These are phyloP conservation scores for Calonectria henricotiae DNA, from an alignment of 2,329 filamentous ascomycete genomes.

Conservation along the genomic window DNA sequence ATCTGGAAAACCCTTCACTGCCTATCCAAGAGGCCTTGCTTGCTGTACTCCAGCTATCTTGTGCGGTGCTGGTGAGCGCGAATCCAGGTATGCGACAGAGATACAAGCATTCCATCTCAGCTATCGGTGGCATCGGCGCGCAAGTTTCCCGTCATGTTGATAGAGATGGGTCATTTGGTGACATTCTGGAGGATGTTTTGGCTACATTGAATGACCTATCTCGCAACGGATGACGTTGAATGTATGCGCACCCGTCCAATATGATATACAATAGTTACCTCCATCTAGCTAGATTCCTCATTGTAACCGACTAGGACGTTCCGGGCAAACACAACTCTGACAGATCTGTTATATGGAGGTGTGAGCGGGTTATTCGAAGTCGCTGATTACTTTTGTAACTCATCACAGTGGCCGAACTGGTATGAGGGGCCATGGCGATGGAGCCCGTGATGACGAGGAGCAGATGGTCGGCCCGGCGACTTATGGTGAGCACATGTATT, in stretches of 20 bases:
- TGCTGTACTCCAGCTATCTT: slow-evolving; percentile 71
- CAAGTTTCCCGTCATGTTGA: slow-evolving; percentile 60
- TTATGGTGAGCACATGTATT: neutral
- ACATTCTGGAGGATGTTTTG: slow-evolving; percentile 66
- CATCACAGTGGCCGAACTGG: slow-evolving; percentile 45
- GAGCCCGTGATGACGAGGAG: slow-evolving; percentile 45
- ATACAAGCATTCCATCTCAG: slow-evolving; percentile 68
- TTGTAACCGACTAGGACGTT: neutral
- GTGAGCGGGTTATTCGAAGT: slow-evolving; percentile 46
- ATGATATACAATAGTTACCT: neutral
- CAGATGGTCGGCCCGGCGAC: slow-evolving; percentile 36
- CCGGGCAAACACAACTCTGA: neutral
- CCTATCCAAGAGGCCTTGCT: slow-evolving; percentile 67
- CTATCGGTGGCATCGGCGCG: slow-evolving; percentile 66
- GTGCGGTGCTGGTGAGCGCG: slow-evolving; percentile 67
- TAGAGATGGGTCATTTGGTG: slow-evolving; percentile 56
- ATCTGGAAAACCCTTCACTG: slow-evolving; percentile 43
- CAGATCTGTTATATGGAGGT: neutral
- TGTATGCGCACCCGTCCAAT: neutral
- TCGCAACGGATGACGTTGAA: slow-evolving; percentile 22
- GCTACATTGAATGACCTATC: slow-evolving; percentile 52
- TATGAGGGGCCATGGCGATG: slow-evolving; percentile 27
- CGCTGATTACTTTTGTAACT: slow-evolving; percentile 35
- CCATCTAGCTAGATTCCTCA: neutral
- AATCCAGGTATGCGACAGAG: slow-evolving; percentile 65